A percentile compares a stretch with the other conserved stretches of the same genome.
Evolutionary conservation across 495 filamentous ascomycete species (phyloP).

Genomic region (Annulohypoxylon moriforme): DNA sequence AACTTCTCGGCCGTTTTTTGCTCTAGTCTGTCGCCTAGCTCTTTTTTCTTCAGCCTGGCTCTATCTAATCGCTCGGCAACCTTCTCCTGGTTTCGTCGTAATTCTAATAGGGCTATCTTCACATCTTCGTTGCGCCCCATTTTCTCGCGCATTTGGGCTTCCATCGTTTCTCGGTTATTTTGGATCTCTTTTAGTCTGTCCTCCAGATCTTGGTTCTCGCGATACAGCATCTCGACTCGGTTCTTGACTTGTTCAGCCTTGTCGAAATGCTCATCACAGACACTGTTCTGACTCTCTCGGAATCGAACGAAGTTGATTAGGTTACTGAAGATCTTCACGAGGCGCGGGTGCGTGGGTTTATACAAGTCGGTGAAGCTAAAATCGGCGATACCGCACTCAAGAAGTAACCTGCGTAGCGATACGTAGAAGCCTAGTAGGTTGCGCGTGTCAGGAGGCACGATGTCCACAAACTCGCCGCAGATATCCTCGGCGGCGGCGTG

Average conservation of each 20-base stretch:
- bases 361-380: slow-evolving; percentile 92
- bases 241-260: slow-evolving; percentile 85
- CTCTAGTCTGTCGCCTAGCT: slow-evolving; percentile 77
- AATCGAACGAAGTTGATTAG: slow-evolving; percentile 98
- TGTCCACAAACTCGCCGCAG: slow-evolving; percentile 79
- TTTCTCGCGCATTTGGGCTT: slow-evolving; percentile 82
- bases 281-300: slow-evolving; percentile 84
- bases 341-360: slow-evolving; percentile 85
- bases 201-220: slow-evolving; percentile 88
- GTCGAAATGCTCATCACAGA: slow-evolving; percentile 93
- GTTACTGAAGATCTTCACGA: slow-evolving; percentile 93
- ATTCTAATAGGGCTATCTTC: slow-evolving; percentile 78
- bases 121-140: slow-evolving; percentile 85
- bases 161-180: slow-evolving; percentile 77
- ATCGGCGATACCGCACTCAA: slow-evolving; percentile 90
- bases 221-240: slow-evolving; percentile 85
- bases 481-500: slow-evolving; percentile 84
- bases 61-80: slow-evolving; percentile 82
- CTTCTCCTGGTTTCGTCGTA: slow-evolving; percentile 80
- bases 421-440: slow-evolving; percentile 95
- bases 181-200: slow-evolving; percentile 82
- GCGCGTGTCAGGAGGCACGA: slow-evolving; percentile 85
- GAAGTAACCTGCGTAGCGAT: slow-evolving; percentile 77
- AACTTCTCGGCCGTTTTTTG: slow-evolving; percentile 77
- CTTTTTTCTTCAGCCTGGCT: slow-evolving; percentile 75